These are phyloP conservation scores for Chlorella sp. DNA, from an alignment of 139 green algal genomes.

Conservation along the genomic window DNA sequence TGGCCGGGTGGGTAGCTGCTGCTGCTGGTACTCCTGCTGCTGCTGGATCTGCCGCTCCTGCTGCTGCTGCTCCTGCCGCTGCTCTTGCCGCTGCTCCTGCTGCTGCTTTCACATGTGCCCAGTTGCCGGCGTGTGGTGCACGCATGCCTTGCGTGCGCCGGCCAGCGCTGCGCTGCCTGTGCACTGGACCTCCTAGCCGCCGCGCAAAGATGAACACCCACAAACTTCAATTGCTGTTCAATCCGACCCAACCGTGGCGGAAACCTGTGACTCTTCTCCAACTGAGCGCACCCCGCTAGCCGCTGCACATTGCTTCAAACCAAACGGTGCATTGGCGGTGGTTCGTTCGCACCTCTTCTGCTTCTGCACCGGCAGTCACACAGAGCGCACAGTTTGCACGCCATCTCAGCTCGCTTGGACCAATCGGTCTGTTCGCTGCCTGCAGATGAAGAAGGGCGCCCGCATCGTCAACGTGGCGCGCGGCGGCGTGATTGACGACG, in stretches of 20 bases:
- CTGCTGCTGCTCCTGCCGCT: neutral
- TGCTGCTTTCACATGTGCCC: neutral
- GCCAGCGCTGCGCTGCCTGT: neutral
- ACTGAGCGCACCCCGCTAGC: neutral
- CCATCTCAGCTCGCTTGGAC: too few relatives aligned
- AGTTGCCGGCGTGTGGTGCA: neutral
- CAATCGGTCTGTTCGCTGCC: too few relatives aligned
- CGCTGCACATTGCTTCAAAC: neutral
- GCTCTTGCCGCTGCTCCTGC: neutral
- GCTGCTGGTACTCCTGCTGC: neutral
- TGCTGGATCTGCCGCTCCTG: neutral
- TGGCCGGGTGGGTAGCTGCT: slow-evolving; percentile 48
- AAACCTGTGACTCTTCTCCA: neutral
- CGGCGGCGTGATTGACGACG: slow-evolving; percentile 95
- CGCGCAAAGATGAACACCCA: neutral
- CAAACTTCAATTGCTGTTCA: slow-evolving; percentile 41
- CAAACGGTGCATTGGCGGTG: too few relatives aligned
- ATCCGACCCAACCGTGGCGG: too few relatives aligned
- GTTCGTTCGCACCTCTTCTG: too few relatives aligned
- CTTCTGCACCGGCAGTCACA: too few relatives aligned
- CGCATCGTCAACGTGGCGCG: slow-evolving; percentile 96
- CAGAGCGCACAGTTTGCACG: too few relatives aligned
- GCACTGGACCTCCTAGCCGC: neutral
- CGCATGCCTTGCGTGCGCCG: neutral
- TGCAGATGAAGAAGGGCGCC: slow-evolving; percentile 84